phyloP scores from a whole-genome alignment of 768 basidiomycete genomes.

The Lactarius sp. region DNA sequence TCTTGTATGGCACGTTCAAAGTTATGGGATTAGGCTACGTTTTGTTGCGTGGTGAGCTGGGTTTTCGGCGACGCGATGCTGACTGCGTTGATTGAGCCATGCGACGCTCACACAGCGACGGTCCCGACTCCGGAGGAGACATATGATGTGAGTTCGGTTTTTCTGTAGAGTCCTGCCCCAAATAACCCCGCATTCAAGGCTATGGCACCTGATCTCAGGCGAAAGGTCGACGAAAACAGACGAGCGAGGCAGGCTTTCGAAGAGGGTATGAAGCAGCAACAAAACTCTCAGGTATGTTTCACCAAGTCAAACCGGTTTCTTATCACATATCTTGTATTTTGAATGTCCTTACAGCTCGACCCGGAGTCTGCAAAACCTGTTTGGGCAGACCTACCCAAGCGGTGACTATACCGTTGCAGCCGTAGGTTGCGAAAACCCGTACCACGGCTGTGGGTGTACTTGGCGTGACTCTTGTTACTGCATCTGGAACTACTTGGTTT shows the following conservation, averaged over 20 bases:
- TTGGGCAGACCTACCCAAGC: conserved; percentile 31
- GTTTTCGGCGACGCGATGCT: background rate
- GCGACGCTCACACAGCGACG: conserved; percentile 26
- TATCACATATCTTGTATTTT: conserved; percentile 2
- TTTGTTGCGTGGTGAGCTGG: conserved; percentile 31
- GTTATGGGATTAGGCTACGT: conserved; percentile 35
- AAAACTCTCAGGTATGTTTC: conserved; percentile 30
- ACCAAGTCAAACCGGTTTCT: background rate
- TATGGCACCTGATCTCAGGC: conserved; percentile 36
- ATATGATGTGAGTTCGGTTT: conserved; percentile 31
- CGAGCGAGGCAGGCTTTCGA: conserved; percentile 34
- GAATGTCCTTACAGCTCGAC: conserved; percentile 28
- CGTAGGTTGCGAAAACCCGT: background rate
- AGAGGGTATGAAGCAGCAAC: conserved; percentile 31
- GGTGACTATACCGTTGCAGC: background rate
- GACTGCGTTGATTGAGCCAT: background rate
- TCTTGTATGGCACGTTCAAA: conserved; percentile 10
- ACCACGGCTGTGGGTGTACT: background rate
- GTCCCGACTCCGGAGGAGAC: conserved; percentile 35
- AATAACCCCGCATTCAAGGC: conserved; percentile 25
- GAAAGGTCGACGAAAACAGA: conserved; percentile 37
- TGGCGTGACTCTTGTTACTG: background rate
- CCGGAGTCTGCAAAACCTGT: conserved; percentile 37
- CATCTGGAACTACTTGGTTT: background rate
- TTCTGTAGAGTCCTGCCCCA: background rate